Conservation (phyloP, 1,284 basidiomycete genomes). For the Fomitopsis pinicola region DNA sequence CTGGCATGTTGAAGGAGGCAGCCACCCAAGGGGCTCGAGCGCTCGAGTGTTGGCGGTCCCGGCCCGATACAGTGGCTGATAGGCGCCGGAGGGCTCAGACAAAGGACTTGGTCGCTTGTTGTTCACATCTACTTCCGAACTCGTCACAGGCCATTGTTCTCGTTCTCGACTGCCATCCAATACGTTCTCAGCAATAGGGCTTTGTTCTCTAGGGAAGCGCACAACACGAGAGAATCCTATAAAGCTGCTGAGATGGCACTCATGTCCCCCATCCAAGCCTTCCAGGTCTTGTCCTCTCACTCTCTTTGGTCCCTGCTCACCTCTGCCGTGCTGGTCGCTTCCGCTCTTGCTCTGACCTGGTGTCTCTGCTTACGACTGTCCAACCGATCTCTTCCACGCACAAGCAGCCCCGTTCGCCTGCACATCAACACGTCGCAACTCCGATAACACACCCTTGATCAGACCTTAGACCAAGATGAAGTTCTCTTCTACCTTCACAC, state of each 20-base stretch:
- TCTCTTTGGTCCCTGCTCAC: neutral
- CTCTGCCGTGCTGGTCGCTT: slow-evolving; percentile 1
- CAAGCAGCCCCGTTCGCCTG: neutral
- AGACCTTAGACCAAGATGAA: slow-evolving; percentile 19
- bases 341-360: slow-evolving; percentile 1
- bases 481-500: slow-evolving; percentile 17
- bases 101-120: too few species aligned
- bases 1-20: too few species aligned
- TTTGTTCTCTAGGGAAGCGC: too few species aligned
- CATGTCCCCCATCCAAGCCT: neutral
- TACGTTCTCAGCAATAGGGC: too few species aligned
- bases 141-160: too few species aligned
- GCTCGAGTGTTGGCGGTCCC: too few species aligned
- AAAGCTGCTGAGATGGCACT: neutral
- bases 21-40: too few species aligned
- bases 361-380: neutral
- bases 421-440: slow-evolving; percentile 1
- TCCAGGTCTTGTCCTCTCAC: neutral
- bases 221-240: neutral
- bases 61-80: too few species aligned
- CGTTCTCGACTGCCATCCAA: too few species aligned
- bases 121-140: too few species aligned
- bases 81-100: too few species aligned
- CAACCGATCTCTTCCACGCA: neutral
- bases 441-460: neutral